Evolutionary conservation across 2,329 filamentous ascomycete species (phyloP), one percentile per base, ranked within the genome.

Genomic region (Lojkania enalia): DNA sequence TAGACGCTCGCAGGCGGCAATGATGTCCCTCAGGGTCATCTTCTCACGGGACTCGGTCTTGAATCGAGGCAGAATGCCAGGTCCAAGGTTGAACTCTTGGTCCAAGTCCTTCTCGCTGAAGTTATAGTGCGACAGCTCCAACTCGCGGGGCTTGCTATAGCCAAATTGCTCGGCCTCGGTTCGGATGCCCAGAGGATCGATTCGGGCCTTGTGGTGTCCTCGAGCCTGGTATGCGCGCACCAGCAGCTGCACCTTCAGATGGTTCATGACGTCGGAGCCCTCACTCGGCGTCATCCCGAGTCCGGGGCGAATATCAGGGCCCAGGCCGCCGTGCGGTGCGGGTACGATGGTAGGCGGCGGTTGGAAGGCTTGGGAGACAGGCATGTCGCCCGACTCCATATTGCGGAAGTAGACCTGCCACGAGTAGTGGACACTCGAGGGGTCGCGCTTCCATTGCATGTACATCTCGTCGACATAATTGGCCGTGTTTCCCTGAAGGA

Each of bases 401-500:
- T 99, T 99, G 77, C 86, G 89, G 82, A 99, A 99, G 82, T 99
- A 99, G 69, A 95, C 86, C 77, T 96, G 92, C 94, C 94, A 99
- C 71, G 94, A 99, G 63, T 96, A 81, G 74, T 99, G 94, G 48
- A 99, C 94, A 68, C 89, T 96, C 63, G 84, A 82, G 40, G 94
- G 91, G 63, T 99, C 90, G 55, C 88, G 80, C 76, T 92, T 96
- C 94, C 94, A 99, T 70, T 91, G 85, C 77, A 96, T 79, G 75
- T 99, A 99, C 94, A 99, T 99, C 79, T 96, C 94, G 73, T 99
- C 94, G 70, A 99, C 90, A 77, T 99, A 99, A 78, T 95, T 96
- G 74, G 94, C 94, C 49, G 92, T 94, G 78, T 89, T 97, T 58
- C 94, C 94, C 54, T 90, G 89, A 51, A 99, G 82, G 80, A 99